Evolutionary conservation across 2,329 filamentous ascomycete genomes (phyloP).

Genomic region (Fusarium sp.): DNA sequence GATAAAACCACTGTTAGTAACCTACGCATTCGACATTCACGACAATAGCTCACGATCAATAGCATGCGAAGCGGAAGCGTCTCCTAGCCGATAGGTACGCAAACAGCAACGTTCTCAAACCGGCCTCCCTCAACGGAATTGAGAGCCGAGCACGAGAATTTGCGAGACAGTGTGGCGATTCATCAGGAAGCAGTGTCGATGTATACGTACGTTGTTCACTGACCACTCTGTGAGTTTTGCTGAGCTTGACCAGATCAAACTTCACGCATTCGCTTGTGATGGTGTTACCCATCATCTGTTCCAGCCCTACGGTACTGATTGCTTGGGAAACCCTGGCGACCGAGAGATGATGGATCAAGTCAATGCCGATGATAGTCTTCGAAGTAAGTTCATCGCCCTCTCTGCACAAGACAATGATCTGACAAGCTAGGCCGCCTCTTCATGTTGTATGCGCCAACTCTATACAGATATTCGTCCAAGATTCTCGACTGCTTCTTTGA

Average conservation of each 20-base stretch:
- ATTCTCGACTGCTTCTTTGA: slow-evolving; percentile 60
- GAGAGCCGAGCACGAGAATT: slow-evolving; percentile 66
- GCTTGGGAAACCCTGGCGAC: slow-evolving; percentile 64
- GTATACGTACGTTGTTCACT: slow-evolving; percentile 63
- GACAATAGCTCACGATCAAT: not conserved
- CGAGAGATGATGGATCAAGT: slow-evolving; percentile 74
- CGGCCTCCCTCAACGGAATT: slow-evolving; percentile 66
- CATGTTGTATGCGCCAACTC: slow-evolving; percentile 63
- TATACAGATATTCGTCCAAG: slow-evolving; percentile 60
- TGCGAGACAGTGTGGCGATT: slow-evolving; percentile 60
- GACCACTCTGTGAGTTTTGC: too few relatives aligned
- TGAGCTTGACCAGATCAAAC: slow-evolving; percentile 13
- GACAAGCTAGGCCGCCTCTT: slow-evolving; percentile 64
- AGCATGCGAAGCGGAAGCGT: slow-evolving; percentile 72
- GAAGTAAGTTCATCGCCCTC: slow-evolving; percentile 59
- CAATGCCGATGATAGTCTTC: slow-evolving; percentile 73
- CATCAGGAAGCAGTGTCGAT: slow-evolving; percentile 61
- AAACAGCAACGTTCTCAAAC: slow-evolving; percentile 72
- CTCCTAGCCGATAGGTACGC: slow-evolving; percentile 74
- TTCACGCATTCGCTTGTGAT: slow-evolving; percentile 76
- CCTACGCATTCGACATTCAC: not conserved
- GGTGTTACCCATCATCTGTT: slow-evolving; percentile 76
- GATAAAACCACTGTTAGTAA: slow-evolving; percentile 61
- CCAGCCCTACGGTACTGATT: slow-evolving; percentile 71
- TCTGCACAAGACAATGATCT: not conserved